phyloP scores from a whole-genome alignment of 225 moss, liverwort and hornwort genomes.

The Neckera pumila region DNA sequence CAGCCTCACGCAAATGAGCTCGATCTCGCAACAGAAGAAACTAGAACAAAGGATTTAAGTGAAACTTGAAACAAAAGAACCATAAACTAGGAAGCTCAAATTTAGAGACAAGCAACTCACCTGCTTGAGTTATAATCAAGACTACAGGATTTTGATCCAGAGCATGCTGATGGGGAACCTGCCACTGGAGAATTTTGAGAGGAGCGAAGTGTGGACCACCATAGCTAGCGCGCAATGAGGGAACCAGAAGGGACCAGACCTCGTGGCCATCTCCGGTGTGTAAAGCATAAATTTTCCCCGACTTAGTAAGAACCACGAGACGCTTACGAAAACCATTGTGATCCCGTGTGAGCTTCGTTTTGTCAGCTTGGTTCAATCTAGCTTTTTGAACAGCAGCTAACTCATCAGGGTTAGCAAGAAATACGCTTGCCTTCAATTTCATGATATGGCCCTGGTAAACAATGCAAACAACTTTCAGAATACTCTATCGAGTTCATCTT shows the following conservation, averaged over 20 bases:
- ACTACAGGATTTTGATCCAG: constrained; percentile 86
- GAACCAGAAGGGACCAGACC: constrained; percentile 82
- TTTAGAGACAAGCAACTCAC: neutral
- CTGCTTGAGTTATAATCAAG: constrained; percentile 64
- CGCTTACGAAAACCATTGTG: constrained; percentile 99
- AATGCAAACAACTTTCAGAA: neutral
- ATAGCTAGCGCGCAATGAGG: constrained; percentile 27
- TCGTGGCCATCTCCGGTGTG: constrained; percentile 92
- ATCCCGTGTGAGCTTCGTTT: constrained; percentile 75
- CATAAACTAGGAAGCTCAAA: neutral
- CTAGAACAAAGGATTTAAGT: neutral
- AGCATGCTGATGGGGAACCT: constrained; percentile 85
- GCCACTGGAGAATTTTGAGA: constrained; percentile 72
- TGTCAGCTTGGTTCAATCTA: constrained; percentile 83
- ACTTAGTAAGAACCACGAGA: constrained; percentile 75
- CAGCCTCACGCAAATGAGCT: neutral
- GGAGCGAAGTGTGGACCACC: constrained; percentile 30
- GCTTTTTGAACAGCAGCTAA: constrained; percentile 61
- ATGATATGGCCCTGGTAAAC: constrained; percentile 69
- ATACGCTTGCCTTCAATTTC: constrained; percentile 83
- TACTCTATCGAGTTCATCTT: neutral
- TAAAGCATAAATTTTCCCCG: constrained; percentile 74
- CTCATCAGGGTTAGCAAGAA: constrained; percentile 75
- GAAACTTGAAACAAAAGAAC: neutral
- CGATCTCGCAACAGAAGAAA: neutral